A percentile compares a stretch with the other conserved stretches of the same genome.
phyloP scores from a whole-genome alignment of 1,284 basidiomycete species.

The Limonomyces culmigenus region DNA sequence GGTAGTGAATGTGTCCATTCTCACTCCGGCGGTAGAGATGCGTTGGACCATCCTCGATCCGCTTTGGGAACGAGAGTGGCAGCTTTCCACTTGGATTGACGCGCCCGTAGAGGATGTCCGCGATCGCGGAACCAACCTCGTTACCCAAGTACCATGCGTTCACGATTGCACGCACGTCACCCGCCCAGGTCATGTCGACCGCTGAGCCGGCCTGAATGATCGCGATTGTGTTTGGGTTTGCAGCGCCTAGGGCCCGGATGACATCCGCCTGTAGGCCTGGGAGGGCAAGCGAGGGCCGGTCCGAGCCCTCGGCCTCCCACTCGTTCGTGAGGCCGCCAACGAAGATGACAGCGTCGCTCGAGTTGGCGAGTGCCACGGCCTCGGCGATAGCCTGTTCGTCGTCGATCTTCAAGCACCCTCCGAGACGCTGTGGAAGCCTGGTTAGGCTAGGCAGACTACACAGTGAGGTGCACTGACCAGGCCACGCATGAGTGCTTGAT shows the following conservation, averaged over 20 bases:
- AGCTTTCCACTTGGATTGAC: slow-evolving; percentile 59
- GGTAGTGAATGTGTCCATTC: slow-evolving; percentile 46
- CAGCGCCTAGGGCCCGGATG: slow-evolving; percentile 36
- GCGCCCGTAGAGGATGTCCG: slow-evolving; percentile 56
- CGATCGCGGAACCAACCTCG: slow-evolving; percentile 57
- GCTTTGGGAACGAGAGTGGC: slow-evolving; percentile 47
- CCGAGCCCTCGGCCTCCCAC: slow-evolving; percentile 59
- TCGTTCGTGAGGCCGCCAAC: slow-evolving; percentile 49
- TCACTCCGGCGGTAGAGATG: slow-evolving; percentile 41
- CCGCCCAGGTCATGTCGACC: slow-evolving; percentile 49
- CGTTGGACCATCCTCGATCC: slow-evolving; percentile 49
- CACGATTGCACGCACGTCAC: slow-evolving; percentile 31
- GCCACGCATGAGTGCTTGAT: slow-evolving; percentile 50
- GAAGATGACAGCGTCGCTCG: slow-evolving; percentile 40
- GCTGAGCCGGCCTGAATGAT: slow-evolving; percentile 53
- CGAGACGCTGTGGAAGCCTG: slow-evolving; percentile 27
- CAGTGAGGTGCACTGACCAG: slow-evolving; percentile 24
- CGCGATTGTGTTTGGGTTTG: slow-evolving; percentile 48
- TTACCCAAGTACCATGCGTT: slow-evolving; percentile 65
- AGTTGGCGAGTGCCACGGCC: slow-evolving; percentile 40
- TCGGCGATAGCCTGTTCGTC: slow-evolving; percentile 36
- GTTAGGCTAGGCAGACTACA: slow-evolving; percentile 1
- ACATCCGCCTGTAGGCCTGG: slow-evolving; percentile 48
- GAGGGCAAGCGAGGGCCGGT: slow-evolving; percentile 37
- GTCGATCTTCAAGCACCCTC: slow-evolving; percentile 46